These are phyloP conservation scores for Suillus fuscotomentosus DNA, from an alignment of 768 basidiomycete genomes.

Conservation along the genomic window DNA sequence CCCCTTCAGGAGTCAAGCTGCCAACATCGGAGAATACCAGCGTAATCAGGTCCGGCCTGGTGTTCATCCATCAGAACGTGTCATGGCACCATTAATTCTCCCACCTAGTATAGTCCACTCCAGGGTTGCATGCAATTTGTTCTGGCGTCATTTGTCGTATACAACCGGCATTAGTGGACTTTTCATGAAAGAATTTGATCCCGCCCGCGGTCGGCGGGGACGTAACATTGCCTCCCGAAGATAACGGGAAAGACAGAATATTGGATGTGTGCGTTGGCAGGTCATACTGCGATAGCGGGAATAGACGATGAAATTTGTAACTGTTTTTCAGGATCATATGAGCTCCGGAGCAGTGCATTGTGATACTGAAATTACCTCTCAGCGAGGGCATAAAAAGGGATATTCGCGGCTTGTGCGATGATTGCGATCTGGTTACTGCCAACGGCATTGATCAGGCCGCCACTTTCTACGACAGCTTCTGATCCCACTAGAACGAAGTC, in stretches of 20 bases:
- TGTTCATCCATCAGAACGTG: slow-evolving; percentile 22
- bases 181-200: slow-evolving; percentile 6
- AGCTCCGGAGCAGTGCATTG: slow-evolving; percentile 17
- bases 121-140: slow-evolving; percentile 79
- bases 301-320: slow-evolving; percentile 97
- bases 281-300: slow-evolving; percentile 90
- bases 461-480: slow-evolving; percentile 97
- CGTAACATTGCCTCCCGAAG: slow-evolving; percentile 16
- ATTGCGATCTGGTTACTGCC: slow-evolving; percentile 97
- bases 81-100: slow-evolving; percentile 11
- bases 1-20: slow-evolving; percentile 87
- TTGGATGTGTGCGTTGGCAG: slow-evolving; percentile 77
- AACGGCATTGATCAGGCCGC: slow-evolving; percentile 88
- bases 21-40: slow-evolving; percentile 95
- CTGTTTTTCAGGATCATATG: slow-evolving; percentile 40
- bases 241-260: slow-evolving; percentile 67
- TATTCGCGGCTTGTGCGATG: slow-evolving; percentile 90
- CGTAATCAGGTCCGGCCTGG: slow-evolving; percentile 87
- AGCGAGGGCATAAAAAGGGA: slow-evolving; percentile 94
- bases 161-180: slow-evolving; percentile 3
- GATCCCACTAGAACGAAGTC: slow-evolving; percentile 96
- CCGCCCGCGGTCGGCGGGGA: slow-evolving; percentile 6
- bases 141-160: slow-evolving; percentile 64
- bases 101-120: slow-evolving; percentile 92
- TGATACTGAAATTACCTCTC: slow-evolving; percentile 61